Evolutionary conservation across 176 grass and related monocot species (phyloP).

Genomic region (Metroxylon sagu): DNA sequence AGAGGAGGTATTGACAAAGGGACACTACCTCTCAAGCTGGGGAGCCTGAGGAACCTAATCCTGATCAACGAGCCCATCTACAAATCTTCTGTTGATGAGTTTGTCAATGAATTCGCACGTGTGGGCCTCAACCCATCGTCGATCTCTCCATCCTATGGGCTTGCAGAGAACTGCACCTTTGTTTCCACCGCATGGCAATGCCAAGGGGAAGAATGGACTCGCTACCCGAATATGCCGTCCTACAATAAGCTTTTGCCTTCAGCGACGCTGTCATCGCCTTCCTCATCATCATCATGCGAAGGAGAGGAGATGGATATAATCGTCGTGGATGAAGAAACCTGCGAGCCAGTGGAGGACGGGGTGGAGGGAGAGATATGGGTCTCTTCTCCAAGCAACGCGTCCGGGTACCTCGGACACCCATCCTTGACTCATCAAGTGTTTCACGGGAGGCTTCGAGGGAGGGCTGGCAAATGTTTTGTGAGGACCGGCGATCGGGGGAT

Average conservation of each 20-base stretch:
- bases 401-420: conserved; percentile 50
- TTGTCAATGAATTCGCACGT: conserved; percentile 22
- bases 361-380: conserved; percentile 61
- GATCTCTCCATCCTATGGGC: conserved; percentile 45
- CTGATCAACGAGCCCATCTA: conserved; percentile 57
- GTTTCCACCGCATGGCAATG: conserved; percentile 50
- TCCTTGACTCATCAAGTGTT: conserved; percentile 34
- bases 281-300: neutral
- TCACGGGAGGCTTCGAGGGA: conserved; percentile 21
- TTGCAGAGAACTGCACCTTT: conserved; percentile 60
- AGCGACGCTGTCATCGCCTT: conserved; percentile 17
- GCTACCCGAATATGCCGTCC: neutral
- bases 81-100: conserved; percentile 26
- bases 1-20: conserved; percentile 11
- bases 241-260: conserved; percentile 46
- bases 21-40: conserved; percentile 15
- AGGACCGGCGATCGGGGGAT: conserved; percentile 52
- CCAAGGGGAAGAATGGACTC: neutral
- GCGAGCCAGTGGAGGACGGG: conserved; percentile 37
- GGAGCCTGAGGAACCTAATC: conserved; percentile 49
- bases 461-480: conserved; percentile 27
- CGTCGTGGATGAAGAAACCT: conserved; percentile 41
- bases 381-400: conserved; percentile 47
- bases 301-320: conserved; percentile 29
- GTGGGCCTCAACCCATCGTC: conserved; percentile 22